Base-by-base conservation (phyloP, 108 stramenopile species). In the Fragilariopsis cylindrus region DNA sequence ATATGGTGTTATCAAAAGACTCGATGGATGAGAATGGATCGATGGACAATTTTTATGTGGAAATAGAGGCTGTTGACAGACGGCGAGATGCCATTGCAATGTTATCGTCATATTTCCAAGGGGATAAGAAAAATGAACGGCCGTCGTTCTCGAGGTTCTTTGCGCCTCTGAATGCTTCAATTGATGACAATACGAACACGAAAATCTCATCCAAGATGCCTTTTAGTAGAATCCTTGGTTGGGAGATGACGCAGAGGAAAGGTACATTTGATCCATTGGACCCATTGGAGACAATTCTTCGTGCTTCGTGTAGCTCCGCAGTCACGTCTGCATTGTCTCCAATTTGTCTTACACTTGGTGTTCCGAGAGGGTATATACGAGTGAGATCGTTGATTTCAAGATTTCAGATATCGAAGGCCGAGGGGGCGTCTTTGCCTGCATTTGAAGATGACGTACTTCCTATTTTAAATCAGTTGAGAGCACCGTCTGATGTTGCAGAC, bases 351-450 rank as follows among this genome's bases (percentile, higher is more conserved):
- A 65, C 89, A 43, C 58, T 95, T 3, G 85, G 86, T 7, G 72
- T 95, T 30, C 94, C 94, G 16, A 39, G 64, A 57, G 94, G 94
- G 9, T 93, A 89, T 62, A 70, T 95, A 42, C 90, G 90, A 69
- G 89, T 88, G 2, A 60, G 92, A 52, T 78, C 83, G 18, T 73
- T 95, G 45, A 67, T 90, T 57, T 62, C 78, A 21, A 81, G 80
- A 53, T 89, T 90, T 70, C 54, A 71, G 48, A 73, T 73, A 53
- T 56, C 90, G 43, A 74, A 76, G n/a, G 56, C 52, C 9, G 30
- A 57, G 39, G 80, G 80, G n/a, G 76, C 65, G 15, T 21, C 80
- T 19, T 64, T 84, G 11, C 94, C 94, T 41, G 70, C 89, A 30
- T 82, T 89, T 53, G 86, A 90, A 62, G 71, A 69, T 30, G 81